Conservation (phyloP, 202 grass and related monocot genomes). For the Brachypodium distachyon region DNA sequence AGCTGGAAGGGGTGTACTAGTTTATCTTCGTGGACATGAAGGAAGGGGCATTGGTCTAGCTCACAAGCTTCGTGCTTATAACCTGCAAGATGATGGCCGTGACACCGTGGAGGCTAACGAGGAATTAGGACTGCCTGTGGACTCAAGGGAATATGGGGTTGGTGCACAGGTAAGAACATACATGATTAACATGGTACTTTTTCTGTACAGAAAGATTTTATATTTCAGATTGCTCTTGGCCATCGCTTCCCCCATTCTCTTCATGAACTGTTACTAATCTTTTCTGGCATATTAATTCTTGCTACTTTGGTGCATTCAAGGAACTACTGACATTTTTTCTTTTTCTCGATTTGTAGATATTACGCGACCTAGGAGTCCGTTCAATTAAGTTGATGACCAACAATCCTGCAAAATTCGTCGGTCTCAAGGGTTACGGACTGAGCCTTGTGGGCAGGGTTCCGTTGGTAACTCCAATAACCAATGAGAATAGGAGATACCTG, state of each 20-base stretch:
- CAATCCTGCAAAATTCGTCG: conserved; percentile 74
- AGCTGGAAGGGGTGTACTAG: conserved; percentile 64
- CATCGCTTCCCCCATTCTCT: not conserved
- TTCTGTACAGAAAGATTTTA: too few species aligned
- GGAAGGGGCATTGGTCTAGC: conserved; percentile 78
- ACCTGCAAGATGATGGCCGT: conserved; percentile 64
- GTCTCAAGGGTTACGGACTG: conserved; percentile 73
- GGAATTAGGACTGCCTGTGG: conserved; percentile 75
- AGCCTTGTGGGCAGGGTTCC: conserved; percentile 68
- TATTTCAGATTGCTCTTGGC: not conserved
- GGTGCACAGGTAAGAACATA: conserved; percentile 66
- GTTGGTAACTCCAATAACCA: conserved; percentile 68
- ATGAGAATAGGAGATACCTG: conserved; percentile 65
- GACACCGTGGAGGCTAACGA: conserved; percentile 89
- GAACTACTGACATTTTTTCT: not conserved
- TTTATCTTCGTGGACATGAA: conserved; percentile 97
- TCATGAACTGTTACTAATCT: not conserved
- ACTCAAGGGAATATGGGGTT: conserved; percentile 82
- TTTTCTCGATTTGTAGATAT: conserved; percentile 46
- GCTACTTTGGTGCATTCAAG: too few species aligned
- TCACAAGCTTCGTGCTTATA: conserved; percentile 84
- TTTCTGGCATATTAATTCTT: not conserved
- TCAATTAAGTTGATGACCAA: conserved; percentile 85
- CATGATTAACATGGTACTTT: not conserved
- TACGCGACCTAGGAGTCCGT: conserved; percentile 68